Evolutionary conservation across 179 eudicot genomes (phyloP).

Genomic region (Amaranthus tricolor): DNA sequence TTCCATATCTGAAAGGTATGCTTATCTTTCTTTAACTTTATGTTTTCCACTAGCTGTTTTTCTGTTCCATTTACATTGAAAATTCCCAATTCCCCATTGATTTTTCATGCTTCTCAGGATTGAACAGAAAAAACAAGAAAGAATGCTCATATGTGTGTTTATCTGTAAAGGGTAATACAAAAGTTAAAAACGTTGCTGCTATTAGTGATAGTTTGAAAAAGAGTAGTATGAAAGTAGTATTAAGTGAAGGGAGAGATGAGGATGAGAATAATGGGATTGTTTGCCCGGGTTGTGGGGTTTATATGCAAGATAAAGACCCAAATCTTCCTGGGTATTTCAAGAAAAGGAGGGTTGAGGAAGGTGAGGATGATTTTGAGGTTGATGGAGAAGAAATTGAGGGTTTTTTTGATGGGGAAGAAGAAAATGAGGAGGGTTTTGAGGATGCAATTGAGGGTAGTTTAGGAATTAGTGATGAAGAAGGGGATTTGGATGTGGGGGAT

Average conservation of each 20-base stretch:
- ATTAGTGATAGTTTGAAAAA: conserved; percentile 36
- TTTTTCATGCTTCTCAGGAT: conserved; percentile 35
- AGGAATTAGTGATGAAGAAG: conserved; percentile 31
- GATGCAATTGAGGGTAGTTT: conserved; percentile 33
- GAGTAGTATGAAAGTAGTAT: conserved; percentile 39
- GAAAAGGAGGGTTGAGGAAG: conserved; percentile 42
- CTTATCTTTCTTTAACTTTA: conserved; percentile 3
- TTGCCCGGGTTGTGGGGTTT: conserved; percentile 98
- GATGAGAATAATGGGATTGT: conserved; percentile 65
- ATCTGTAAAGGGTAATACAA: conserved; percentile 46
- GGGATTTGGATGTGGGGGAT: conserved; percentile 27
- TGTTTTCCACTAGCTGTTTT: background rate
- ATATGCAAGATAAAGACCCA: conserved; percentile 88
- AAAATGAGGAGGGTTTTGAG: conserved; percentile 28
- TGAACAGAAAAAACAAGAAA: conserved; percentile 25
- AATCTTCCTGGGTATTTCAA: conserved; percentile 76
- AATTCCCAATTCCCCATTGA: conserved; percentile 12
- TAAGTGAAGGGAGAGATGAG: conserved; percentile 90
- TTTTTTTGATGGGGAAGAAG: conserved; percentile 13
- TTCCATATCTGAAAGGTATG: conserved; percentile 38
- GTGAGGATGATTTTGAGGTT: conserved; percentile 17
- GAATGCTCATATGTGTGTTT: conserved; percentile 33
- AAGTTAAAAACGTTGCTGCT: conserved; percentile 33
- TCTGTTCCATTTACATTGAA: background rate
- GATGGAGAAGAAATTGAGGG: conserved; percentile 26